phyloP scores from a whole-genome alignment of 1,284 basidiomycete genomes.

The Schizopora paradoxa region DNA sequence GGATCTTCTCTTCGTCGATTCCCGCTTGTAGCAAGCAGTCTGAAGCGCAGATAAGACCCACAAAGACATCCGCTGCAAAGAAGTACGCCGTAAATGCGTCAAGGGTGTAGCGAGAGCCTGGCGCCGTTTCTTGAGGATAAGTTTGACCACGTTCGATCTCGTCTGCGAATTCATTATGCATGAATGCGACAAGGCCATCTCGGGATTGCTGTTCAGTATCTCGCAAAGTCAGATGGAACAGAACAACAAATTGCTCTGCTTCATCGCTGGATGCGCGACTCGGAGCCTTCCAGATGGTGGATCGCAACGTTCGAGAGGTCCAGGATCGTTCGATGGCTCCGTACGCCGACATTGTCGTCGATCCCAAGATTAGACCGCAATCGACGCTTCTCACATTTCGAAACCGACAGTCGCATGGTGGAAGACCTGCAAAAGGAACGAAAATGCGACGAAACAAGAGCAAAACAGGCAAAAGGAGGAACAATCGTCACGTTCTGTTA shows the following conservation, averaged over 20 bases:
- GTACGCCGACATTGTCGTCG: slow-evolving; percentile 9
- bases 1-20: slow-evolving; percentile 20
- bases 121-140: slow-evolving; percentile 70
- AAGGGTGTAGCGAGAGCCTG: slow-evolving; percentile 40
- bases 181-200: slow-evolving; percentile 9
- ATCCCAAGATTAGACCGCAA: background rate
- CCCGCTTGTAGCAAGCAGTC: slow-evolving; percentile 5
- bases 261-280: background rate
- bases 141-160: slow-evolving; percentile 75
- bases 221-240: slow-evolving; percentile 11
- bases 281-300: slow-evolving; percentile 9
- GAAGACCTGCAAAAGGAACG: background rate
- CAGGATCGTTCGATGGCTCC: slow-evolving; percentile 1
- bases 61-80: slow-evolving; percentile 69
- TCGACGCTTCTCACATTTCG: background rate
- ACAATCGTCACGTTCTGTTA: background rate
- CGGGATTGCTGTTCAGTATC: background rate
- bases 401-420: background rate
- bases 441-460: background rate
- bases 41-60: slow-evolving; percentile 50
- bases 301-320: background rate
- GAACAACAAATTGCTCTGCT: slow-evolving; percentile 1
- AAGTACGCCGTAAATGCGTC: slow-evolving; percentile 68
- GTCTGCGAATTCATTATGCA: slow-evolving; percentile 62
- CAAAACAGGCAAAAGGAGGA: background rate